Conservation (phyloP, 2,329 filamentous ascomycete genomes). For the Diaporthe destruens region DNA sequence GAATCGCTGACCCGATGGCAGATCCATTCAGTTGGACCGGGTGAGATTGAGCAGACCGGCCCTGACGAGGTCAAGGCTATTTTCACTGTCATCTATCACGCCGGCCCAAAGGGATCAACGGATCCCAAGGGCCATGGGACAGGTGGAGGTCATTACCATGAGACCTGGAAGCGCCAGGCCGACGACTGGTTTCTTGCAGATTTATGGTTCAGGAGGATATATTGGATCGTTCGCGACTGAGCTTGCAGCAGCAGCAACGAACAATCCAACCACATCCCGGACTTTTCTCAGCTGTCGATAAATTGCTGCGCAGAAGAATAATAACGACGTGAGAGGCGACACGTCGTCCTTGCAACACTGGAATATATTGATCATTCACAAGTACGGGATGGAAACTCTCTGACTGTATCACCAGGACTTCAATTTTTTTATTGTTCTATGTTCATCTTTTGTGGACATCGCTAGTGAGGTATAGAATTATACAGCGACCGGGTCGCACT, state of each 20-base stretch:
- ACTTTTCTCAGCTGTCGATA: not conserved
- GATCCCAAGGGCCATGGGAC: conserved; percentile 11
- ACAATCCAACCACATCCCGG: not conserved
- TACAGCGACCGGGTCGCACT: not conserved
- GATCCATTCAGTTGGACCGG: conserved; percentile 45
- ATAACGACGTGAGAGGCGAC: not conserved
- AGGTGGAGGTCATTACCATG: conserved; percentile 39
- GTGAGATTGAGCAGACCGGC: conserved; percentile 46
- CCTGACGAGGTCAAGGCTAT: conserved; percentile 46
- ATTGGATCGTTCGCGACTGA: conserved; percentile 21
- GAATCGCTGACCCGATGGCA: not conserved
- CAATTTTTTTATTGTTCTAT: not conserved
- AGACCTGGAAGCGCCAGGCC: conserved; percentile 35
- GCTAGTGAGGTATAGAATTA: not conserved
- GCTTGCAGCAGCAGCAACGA: not conserved
- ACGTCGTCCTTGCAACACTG: not conserved
- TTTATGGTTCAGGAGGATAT: conserved; percentile 24
- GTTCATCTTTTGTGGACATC: not conserved
- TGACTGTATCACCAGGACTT: not conserved
- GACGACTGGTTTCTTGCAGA: conserved; percentile 40
- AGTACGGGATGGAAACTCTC: not conserved
- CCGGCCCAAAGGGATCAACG: conserved; percentile 23
- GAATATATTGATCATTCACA: not conserved
- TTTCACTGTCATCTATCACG: conserved; percentile 41
- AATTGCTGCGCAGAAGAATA: not conserved